Base-by-base conservation (phyloP, 139 green algal species). In the Auxenochlorella pyrenoidosa region DNA sequence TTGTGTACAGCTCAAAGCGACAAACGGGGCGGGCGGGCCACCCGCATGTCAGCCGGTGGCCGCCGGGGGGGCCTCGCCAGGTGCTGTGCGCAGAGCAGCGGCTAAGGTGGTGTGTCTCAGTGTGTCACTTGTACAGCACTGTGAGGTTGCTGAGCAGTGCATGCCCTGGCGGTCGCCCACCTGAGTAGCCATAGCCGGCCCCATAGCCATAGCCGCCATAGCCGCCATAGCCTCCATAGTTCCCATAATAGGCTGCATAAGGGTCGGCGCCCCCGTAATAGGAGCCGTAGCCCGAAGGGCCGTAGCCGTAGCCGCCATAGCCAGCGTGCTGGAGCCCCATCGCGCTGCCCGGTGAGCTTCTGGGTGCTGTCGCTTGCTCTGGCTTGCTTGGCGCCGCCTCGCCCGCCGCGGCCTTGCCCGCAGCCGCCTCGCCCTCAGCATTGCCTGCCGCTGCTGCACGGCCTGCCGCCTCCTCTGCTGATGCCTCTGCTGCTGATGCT, bases 251-350 rank as follows among this genome's bases (percentile, higher is more conserved):
- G 19, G 78, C 54, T 36, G 54, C 76, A 73, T 84, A 84, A 16
- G 77, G 75, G 76, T 82, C 76, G 19, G 40, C 73, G 10, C 34
- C 75, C 12, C 75, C 78, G 21, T 71, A 71, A 72, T 71, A 84
- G 34, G 78, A 47, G 34, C 32, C 54, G 24, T 84, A 84, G 36
- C 44, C 78, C 6, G 78, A 18, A 36, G 78, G 78, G 78, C 65
- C 78, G 58, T 84, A 84, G 44, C 75, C 75, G 21, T 47, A 43
- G 28, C 26, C 47, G 5, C 13, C 75, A 41, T 68, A 82, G 30
- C 30, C 65, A 15, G 26, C 19, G 65, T 78, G 71, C 12, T 76
- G 70, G 16, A 28, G 71, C 54, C 54, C 75, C 38, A 16, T 0
- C 28, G 24, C 43, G 22, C 28, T 28, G 75, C 75, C 75, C 65